A percentile compares a stretch with the other conserved stretches of the same genome.
These are phyloP conservation scores for Penicillium waksmanii DNA, from an alignment of 495 filamentous ascomycete genomes.

Conservation along the genomic window DNA sequence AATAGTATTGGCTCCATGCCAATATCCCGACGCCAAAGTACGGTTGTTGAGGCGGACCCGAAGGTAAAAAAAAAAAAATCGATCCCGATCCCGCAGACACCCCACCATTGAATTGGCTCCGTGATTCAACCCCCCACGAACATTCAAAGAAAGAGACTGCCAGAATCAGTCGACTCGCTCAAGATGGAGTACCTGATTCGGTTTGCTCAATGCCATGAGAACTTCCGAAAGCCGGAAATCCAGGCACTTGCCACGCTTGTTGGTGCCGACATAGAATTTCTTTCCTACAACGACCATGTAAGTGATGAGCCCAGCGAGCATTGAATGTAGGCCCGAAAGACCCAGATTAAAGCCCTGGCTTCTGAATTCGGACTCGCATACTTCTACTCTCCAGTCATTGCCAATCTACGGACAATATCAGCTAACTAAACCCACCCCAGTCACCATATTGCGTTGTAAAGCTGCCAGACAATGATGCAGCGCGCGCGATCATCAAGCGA, in stretches of 20 bases:
- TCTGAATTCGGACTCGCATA: neutral
- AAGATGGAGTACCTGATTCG: constrained; percentile 83
- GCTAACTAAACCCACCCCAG: constrained; percentile 47
- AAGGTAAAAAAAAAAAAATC: constrained; percentile 7
- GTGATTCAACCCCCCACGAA: neutral
- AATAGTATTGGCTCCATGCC: too few species aligned
- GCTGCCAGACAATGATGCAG: constrained; percentile 66
- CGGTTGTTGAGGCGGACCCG: neutral
- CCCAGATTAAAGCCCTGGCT: neutral
- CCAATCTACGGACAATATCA: neutral
- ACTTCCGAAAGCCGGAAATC: constrained; percentile 86
- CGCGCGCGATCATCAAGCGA: constrained; percentile 67
- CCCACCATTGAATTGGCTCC: constrained; percentile 14
- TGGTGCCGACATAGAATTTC: constrained; percentile 67
- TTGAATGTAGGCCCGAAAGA: neutral
- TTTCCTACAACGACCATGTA: constrained; percentile 76
- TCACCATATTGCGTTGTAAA: constrained; percentile 84
- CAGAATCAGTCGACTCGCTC: neutral
- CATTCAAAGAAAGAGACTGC: neutral
- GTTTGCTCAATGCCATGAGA: constrained; percentile 88
- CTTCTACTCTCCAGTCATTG: neutral
- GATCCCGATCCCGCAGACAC: constrained; percentile 23
- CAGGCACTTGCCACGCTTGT: constrained; percentile 74
- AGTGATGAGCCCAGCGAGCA: constrained; percentile 24
- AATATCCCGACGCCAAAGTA: neutral